A percentile compares a stretch with the other conserved stretches of the same genome.
Evolutionary conservation across 2,329 filamentous ascomycete species (phyloP).

Genomic region (Claviceps sp.): DNA sequence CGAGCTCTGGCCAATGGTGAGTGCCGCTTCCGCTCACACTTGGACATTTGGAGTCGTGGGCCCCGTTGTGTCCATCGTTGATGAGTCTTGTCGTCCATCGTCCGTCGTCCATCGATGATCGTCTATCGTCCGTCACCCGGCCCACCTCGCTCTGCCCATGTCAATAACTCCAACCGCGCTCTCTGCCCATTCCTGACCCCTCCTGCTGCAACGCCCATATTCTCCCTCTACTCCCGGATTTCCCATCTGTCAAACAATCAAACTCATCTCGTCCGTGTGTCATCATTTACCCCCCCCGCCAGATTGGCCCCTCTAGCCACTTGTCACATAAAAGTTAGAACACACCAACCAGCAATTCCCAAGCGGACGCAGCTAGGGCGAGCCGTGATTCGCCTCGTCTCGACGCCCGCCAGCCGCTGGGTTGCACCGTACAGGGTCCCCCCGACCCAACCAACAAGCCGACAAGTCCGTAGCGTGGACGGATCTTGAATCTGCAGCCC

Average conservation of each 20-base stretch:
- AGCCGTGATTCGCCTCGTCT: not conserved
- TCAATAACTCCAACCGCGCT: not conserved
- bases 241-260: slow-evolving; percentile 1
- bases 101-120: not conserved
- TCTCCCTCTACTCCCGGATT: not conserved
- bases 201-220: slow-evolving; percentile 1
- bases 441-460: not conserved
- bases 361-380: not conserved
- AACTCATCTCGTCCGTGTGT: slow-evolving; percentile 1
- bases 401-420: not conserved
- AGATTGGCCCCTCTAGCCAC: not conserved
- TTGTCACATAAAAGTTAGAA: not conserved
- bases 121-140: slow-evolving; percentile 1
- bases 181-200: not conserved
- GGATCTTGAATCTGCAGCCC: not conserved
- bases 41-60: not conserved
- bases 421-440: not conserved
- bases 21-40: not conserved
- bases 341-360: not conserved
- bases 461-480: not conserved
- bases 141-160: slow-evolving; percentile 1
- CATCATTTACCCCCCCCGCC: slow-evolving; percentile 1
- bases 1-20: not conserved
- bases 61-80: not conserved
- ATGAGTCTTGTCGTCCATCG: not conserved